Base-by-base conservation (phyloP, 2,329 filamentous ascomycete species). In the Botrytis squamosa region DNA sequence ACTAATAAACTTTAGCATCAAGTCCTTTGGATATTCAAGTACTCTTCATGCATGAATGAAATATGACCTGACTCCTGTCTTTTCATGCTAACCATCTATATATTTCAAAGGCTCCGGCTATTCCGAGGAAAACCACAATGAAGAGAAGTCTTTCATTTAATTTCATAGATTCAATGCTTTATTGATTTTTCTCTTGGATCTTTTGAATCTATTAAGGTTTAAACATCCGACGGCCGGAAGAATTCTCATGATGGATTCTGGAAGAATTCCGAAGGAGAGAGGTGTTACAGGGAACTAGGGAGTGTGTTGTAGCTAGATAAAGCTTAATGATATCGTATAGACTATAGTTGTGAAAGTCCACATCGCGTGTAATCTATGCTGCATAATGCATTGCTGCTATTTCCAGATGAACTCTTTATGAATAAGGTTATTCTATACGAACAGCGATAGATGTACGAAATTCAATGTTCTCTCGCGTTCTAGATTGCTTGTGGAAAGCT, bases 401-500 rank as follows among this genome's bases (percentile, higher is more conserved):
- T 16, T 55, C 25, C 49, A 55, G 49, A 55, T 3, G 12, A 55
- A n/a, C 49, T 55, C 12, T 55, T 14, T 14, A n/a, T n/a, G 22
- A 62, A 62, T 49, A 49, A 49, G 46, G 46, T 9, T 25, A 3
- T 38, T 25, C 25, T n/a, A 40, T 40, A 62, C 7, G 33, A 38
- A 62, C 20, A 62, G 25, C 10, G 38, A 6, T 38, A 62, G 20
- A 38, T 38, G 2, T 8, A 14, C 3, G 5, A n/a, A 14, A n/a
- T n/a, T n/a, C 49, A n/a, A 16, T 3, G 49, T 38, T 40, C 33
- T 20, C n/a, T 36, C 9, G 22, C 38, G 22, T n/a, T 52, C 33
- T 38, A 63, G 68, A 70, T 63, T 40, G 33, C 29, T 49, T 52
- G 22, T 52, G 29, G 42, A 70, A 70, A 22, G 42, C 25, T n/a